A percentile compares a stretch with the other conserved stretches of the same genome.
phyloP scores from a whole-genome alignment of 371 early-diverging fungal species.

The Chytridium lagenaria region DNA sequence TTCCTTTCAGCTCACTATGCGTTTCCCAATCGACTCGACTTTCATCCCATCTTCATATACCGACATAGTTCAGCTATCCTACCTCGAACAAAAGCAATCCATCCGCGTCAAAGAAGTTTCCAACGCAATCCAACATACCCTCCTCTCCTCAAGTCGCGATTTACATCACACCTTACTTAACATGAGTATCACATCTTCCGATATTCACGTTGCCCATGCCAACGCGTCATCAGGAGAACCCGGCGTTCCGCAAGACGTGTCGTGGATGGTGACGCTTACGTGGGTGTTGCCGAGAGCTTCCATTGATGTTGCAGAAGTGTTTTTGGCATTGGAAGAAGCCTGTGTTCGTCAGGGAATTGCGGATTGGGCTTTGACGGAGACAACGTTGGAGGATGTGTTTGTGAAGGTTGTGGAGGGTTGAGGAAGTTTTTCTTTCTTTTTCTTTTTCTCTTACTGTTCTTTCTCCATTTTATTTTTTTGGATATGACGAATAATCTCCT shows the following conservation, averaged over 20 bases:
- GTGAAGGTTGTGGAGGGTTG: constrained; percentile 45
- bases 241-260: neutral
- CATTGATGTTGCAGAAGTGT: constrained; percentile 32
- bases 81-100: neutral
- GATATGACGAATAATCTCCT: too few relatives aligned
- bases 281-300: constrained; percentile 41
- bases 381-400: constrained; percentile 46
- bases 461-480: too few relatives aligned
- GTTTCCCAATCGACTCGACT: neutral
- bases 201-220: constrained; percentile 24
- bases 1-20: constrained; percentile 18
- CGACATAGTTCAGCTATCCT: neutral
- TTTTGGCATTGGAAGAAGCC: constrained; percentile 27
- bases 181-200: constrained; percentile 22
- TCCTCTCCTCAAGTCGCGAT: neutral
- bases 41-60: neutral
- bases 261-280: constrained; percentile 44
- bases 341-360: constrained; percentile 26
- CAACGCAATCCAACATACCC: neutral
- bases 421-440: too few relatives aligned
- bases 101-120: neutral
- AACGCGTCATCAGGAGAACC: constrained; percentile 19
- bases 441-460: too few relatives aligned
- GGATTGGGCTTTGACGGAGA: constrained; percentile 41
- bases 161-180: neutral